These are phyloP conservation scores for Ceratobasidium sp. DNA, from an alignment of 1,284 basidiomycete genomes.

Conservation along the genomic window DNA sequence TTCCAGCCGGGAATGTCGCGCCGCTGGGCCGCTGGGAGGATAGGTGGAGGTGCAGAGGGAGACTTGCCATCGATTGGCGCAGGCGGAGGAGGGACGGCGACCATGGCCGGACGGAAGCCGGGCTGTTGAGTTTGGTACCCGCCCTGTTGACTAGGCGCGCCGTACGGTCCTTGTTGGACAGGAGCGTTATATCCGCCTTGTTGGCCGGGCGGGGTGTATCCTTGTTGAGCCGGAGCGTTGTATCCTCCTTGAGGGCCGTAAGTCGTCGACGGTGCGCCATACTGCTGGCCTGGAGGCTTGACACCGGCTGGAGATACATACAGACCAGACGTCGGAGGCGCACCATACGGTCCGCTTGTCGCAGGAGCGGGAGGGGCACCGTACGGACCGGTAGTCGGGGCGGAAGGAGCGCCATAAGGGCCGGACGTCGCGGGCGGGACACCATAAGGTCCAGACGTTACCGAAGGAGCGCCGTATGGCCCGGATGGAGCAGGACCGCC, in stretches of 20 bases:
- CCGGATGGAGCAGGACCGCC: slow-evolving; percentile 13
- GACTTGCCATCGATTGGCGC: slow-evolving; percentile 58
- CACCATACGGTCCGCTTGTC: no score
- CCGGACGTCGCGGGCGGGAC: no score
- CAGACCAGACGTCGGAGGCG: no score
- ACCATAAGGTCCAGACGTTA: slow-evolving; percentile 1
- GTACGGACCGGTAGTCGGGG: no score
- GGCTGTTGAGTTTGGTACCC: no score
- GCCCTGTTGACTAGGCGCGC: slow-evolving; percentile 49
- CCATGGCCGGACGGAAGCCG: slow-evolving; percentile 50
- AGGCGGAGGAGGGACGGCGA: slow-evolving; percentile 58
- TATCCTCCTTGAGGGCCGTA: slow-evolving; percentile 37
- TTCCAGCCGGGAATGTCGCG: slow-evolving; percentile 90
- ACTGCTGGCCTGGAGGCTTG: slow-evolving; percentile 42
- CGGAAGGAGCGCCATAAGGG: no score
- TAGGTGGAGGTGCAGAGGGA: slow-evolving; percentile 55
- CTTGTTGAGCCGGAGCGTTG: slow-evolving; percentile 38
- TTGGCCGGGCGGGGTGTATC: slow-evolving; percentile 5
- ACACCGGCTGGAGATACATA: slow-evolving; percentile 26
- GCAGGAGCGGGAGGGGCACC: no score
- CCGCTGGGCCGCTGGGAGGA: slow-evolving; percentile 64
- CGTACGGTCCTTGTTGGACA: slow-evolving; percentile 39
- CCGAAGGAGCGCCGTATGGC: slow-evolving; percentile 27
- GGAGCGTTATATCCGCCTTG: neutral
- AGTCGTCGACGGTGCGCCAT: slow-evolving; percentile 17